These are phyloP conservation scores for Mitragyna speciosa DNA, from an alignment of 257 asterid species.

Conservation along the genomic window DNA sequence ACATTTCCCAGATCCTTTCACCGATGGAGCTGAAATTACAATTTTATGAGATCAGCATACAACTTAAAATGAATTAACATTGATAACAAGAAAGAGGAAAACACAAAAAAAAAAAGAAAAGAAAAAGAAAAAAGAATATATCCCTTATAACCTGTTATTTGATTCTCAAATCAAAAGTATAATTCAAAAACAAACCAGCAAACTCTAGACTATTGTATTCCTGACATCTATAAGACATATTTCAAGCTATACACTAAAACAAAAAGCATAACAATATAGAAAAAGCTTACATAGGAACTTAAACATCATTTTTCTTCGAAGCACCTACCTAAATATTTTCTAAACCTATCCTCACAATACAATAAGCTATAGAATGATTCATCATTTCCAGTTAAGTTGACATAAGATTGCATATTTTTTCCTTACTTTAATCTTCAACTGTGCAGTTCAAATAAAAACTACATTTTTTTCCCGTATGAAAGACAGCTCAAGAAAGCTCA, in stretches of 20 bases:
- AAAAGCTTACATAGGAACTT: not conserved
- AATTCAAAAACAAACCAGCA: not conserved
- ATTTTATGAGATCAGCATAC: slow-evolving; percentile 12
- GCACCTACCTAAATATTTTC: too few relatives aligned
- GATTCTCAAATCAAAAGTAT: not conserved
- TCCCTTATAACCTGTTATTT: not conserved
- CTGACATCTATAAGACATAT: too few relatives aligned
- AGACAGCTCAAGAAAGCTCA: not conserved
- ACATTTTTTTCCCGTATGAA: not conserved
- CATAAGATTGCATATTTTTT: not conserved
- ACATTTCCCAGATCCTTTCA: slow-evolving; percentile 47
- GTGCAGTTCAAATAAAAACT: not conserved
- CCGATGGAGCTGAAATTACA: slow-evolving; percentile 59
- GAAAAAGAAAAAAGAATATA: too few relatives aligned
- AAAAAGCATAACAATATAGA: too few relatives aligned
- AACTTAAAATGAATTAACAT: not conserved
- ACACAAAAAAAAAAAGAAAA: not conserved
- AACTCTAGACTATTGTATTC: not conserved
- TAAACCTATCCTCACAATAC: not conserved
- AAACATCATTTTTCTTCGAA: not conserved
- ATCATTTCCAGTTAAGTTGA: not conserved
- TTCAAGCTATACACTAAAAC: not conserved
- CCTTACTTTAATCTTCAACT: not conserved
- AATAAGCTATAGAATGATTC: too few relatives aligned
- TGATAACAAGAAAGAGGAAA: not conserved